A percentile compares a stretch with the other conserved stretches of the same genome.
Evolutionary conservation across 73 alveolate genomes (phyloP).

Genomic region (Symbiodinium natans): DNA sequence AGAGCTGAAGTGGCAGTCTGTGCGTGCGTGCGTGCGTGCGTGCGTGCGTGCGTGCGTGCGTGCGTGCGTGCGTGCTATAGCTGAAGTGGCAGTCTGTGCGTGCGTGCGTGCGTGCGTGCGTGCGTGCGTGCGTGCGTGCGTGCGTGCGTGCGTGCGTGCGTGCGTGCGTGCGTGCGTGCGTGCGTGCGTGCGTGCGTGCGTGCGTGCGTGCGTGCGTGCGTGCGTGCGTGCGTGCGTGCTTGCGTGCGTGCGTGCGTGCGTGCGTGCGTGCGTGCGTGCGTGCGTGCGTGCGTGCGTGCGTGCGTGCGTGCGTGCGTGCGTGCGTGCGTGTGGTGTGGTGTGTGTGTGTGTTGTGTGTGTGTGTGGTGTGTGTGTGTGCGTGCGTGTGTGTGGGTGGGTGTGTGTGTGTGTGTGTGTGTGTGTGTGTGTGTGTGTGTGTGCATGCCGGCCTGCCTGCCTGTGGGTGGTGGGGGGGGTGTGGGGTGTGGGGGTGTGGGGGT

Average conservation of each 20-base stretch:
- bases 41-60: no score
- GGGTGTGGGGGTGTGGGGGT: no score
- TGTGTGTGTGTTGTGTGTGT: no score
- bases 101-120: constrained; percentile 32
- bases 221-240: constrained; percentile 9
- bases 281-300: not conserved
- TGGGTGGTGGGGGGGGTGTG: no score
- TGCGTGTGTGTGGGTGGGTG: no score
- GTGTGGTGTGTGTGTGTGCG: no score
- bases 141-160: constrained; percentile 16
- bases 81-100: not conserved
- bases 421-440: not conserved
- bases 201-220: not conserved
- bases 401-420: no score
- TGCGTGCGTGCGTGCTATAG: no score
- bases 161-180: not conserved
- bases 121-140: constrained; percentile 37
- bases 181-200: not conserved
- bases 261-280: not conserved
- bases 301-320: not conserved
- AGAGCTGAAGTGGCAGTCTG: no score
- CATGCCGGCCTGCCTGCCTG: not conserved
- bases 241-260: no score
- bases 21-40: no score
- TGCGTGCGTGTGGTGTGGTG: no score